Conservation (phyloP, 1,284 basidiomycete genomes). For the Pseudozyma sp. region DNA sequence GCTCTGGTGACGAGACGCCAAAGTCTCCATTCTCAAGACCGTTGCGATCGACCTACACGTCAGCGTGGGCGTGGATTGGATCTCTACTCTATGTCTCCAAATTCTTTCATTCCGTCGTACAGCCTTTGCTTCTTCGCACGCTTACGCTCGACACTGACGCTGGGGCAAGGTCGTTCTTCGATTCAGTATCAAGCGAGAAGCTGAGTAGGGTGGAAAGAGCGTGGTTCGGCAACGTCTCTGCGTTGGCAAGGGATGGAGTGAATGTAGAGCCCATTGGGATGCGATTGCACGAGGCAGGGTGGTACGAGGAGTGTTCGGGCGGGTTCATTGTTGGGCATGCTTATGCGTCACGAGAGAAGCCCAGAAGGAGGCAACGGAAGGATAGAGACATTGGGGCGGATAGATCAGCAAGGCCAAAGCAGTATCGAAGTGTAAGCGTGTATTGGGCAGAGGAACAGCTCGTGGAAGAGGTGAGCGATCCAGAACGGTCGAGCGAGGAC, state of each 20-base stretch:
- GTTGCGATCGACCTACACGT: conserved; percentile 6
- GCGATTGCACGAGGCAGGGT: conserved; percentile 30
- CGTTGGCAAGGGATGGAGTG: neutral
- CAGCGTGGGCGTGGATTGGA: conserved; percentile 19
- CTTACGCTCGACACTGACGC: conserved; percentile 22
- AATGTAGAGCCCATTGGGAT: conserved; percentile 15
- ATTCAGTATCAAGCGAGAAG: neutral
- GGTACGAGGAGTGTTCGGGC: conserved; percentile 43
- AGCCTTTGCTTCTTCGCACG: conserved; percentile 31
- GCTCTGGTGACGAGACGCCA: neutral
- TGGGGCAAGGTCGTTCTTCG: conserved; percentile 12
- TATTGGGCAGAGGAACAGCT: conserved; percentile 53
- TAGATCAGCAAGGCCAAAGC: conserved; percentile 4
- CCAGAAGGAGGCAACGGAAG: neutral
- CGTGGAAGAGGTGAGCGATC: conserved; percentile 44
- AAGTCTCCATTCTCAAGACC: conserved; percentile 24
- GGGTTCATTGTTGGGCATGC: conserved; percentile 47
- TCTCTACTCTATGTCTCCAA: conserved; percentile 28
- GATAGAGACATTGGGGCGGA: neutral
- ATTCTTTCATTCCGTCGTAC: conserved; percentile 25
- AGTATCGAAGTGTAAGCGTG: conserved; percentile 36
- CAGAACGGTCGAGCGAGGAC: conserved; percentile 11
- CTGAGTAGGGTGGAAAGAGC: conserved; percentile 14
- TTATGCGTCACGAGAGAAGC: conserved; percentile 25
- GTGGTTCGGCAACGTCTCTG: conserved; percentile 40